Evolutionary conservation across 768 basidiomycete species (phyloP).

Genomic region (Hygrocybe coccinea): DNA sequence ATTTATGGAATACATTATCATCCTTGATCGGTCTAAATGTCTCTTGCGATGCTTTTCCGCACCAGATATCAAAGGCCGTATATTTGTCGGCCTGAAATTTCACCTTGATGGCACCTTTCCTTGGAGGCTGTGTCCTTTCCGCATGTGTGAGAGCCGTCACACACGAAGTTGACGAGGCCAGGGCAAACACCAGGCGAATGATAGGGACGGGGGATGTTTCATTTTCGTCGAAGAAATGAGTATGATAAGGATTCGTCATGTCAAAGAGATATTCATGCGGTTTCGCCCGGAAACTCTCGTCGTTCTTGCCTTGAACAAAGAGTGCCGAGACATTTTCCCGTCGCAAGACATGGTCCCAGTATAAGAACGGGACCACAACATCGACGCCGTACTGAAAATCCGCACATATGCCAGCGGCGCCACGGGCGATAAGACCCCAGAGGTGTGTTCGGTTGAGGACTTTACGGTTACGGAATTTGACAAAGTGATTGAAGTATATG

Average conservation of each 20-base stretch:
- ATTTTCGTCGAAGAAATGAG: conserved; percentile 15
- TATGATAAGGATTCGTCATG: conserved; percentile 19
- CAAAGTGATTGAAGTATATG: conserved; percentile 30
- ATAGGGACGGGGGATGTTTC: conserved; percentile 6
- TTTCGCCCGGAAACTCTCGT: conserved; percentile 6
- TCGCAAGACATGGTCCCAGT: conserved; percentile 2
- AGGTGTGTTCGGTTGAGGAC: conserved; percentile 20
- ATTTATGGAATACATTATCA: neutral
- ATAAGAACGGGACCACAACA: conserved; percentile 23
- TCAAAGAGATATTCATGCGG: conserved; percentile 15
- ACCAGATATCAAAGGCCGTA: conserved; percentile 4
- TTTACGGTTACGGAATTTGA: conserved; percentile 20
- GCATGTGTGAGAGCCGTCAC: neutral
- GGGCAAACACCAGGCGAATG: conserved; percentile 14
- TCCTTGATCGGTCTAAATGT: conserved; percentile 3
- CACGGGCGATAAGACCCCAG: conserved; percentile 18
- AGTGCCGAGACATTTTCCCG: conserved; percentile 15
- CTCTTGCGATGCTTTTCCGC: neutral
- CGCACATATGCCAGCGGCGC: conserved; percentile 27
- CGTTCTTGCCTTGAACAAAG: conserved; percentile 21
- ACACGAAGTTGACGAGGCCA: conserved; percentile 1
- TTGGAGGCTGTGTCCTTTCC: neutral
- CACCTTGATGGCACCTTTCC: neutral
- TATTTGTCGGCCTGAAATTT: conserved; percentile 1
- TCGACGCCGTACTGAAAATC: conserved; percentile 20